A percentile compares a stretch with the other conserved stretches of the same genome.
These are phyloP conservation scores for Gaertneriomyces sp. DNA, from an alignment of 192 early-diverging fungal species.

Conservation along the genomic window DNA sequence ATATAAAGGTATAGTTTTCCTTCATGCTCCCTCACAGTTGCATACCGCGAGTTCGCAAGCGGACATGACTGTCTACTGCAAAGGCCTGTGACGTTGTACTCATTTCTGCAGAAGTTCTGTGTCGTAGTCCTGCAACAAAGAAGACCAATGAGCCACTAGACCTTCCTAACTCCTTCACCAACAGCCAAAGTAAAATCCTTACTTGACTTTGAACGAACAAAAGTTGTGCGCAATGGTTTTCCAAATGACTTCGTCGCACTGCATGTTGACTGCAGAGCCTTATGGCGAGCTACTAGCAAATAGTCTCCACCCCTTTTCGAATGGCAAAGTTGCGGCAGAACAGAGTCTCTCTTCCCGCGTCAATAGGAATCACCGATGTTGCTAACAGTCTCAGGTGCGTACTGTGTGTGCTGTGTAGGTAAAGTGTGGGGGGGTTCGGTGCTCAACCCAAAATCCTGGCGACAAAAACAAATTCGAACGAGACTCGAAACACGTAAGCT, in stretches of 20 bases:
- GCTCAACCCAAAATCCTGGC: too few relatives aligned
- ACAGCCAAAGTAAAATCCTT: constrained; percentile 22
- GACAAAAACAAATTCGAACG: too few relatives aligned
- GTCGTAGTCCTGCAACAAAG: constrained; percentile 61
- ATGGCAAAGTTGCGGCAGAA: too few relatives aligned
- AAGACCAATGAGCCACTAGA: neutral
- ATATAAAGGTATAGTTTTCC: constrained; percentile 85
- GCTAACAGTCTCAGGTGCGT: too few relatives aligned
- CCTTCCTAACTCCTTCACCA: neutral
- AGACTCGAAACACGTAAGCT: too few relatives aligned
- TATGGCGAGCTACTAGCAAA: too few relatives aligned
- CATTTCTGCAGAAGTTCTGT: constrained; percentile 91
- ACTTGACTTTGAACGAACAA: constrained; percentile 98
- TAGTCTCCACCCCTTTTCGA: too few relatives aligned
- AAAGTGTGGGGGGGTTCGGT: too few relatives aligned
- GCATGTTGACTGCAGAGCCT: constrained; percentile 9
- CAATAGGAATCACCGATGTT: too few relatives aligned
- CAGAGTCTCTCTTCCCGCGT: too few relatives aligned
- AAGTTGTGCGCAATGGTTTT: constrained; percentile 94
- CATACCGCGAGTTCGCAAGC: constrained; percentile 91
- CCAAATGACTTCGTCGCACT: constrained; percentile 73
- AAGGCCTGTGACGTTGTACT: constrained; percentile 93
- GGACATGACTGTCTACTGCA: constrained; percentile 94
- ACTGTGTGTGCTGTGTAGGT: too few relatives aligned
- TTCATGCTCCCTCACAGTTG: constrained; percentile 83